Conservation (phyloP, 805 yeast genomes). For the Yamadazyma insecticola region DNA sequence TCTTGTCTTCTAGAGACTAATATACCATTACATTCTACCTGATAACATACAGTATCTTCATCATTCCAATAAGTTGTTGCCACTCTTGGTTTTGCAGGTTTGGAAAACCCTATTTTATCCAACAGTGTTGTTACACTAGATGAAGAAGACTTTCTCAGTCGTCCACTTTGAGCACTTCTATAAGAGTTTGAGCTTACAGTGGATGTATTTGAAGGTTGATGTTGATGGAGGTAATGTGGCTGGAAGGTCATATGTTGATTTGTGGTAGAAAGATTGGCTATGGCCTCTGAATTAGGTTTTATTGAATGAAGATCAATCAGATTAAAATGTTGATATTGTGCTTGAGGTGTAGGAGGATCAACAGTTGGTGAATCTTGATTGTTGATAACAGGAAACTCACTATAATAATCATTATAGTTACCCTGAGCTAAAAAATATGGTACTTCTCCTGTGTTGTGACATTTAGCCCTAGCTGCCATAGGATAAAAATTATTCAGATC, state of each 20-base stretch:
- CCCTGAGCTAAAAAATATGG: too few species aligned
- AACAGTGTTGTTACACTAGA: not conserved
- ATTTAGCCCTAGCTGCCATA: too few species aligned
- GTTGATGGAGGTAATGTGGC: slow-evolving; percentile 3
- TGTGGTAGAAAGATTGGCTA: too few species aligned
- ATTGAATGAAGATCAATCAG: too few species aligned
- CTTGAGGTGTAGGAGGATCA: slow-evolving; percentile 5
- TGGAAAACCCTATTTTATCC: not conserved
- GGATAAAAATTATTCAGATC: too few species aligned
- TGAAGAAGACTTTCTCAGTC: slow-evolving; percentile 1
- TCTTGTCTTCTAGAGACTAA: slow-evolving; percentile 34
- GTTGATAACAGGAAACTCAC: too few species aligned
- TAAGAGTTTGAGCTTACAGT: slow-evolving; percentile 5
- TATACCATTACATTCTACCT: slow-evolving; percentile 28
- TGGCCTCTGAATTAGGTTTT: too few species aligned
- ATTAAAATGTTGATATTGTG: too few species aligned
- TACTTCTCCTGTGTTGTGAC: too few species aligned
- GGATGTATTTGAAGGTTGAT: slow-evolving; percentile 8
- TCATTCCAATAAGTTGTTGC: slow-evolving; percentile 36
- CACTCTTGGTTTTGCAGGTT: slow-evolving; percentile 24
- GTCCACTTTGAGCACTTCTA: slow-evolving; percentile 2
- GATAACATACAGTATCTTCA: slow-evolving; percentile 33
- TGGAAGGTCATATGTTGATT: too few species aligned
- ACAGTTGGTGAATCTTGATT: slow-evolving; percentile 2
- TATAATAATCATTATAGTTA: not conserved